phyloP scores from a whole-genome alignment of 495 filamentous ascomycete genomes.

The Staphylotrichum longicolle region DNA sequence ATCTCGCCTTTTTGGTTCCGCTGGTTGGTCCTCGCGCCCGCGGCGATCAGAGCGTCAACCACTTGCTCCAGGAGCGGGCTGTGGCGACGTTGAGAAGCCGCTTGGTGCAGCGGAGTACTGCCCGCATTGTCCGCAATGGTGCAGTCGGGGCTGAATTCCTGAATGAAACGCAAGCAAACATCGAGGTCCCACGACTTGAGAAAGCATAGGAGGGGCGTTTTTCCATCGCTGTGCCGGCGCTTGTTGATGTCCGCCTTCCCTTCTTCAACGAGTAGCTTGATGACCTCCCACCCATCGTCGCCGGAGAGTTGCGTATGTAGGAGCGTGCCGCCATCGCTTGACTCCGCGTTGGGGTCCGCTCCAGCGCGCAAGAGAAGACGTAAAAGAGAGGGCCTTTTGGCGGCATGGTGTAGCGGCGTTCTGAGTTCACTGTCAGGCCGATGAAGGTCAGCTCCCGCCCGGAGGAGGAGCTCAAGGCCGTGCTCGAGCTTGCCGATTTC shows the following conservation, averaged over 20 bases:
- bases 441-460: conserved; percentile 29
- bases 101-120: conserved; percentile 20
- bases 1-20: conserved; percentile 12
- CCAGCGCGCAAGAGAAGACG: conserved; percentile 31
- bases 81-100: background rate
- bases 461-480: conserved; percentile 24
- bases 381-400: conserved; percentile 14
- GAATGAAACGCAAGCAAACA: conserved; percentile 15
- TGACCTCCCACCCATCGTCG: conserved; percentile 7
- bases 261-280: conserved; percentile 24
- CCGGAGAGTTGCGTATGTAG: conserved; percentile 22
- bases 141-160: conserved; percentile 19
- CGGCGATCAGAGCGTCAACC: conserved; percentile 7
- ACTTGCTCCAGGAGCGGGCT: background rate
- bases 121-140: conserved; percentile 24
- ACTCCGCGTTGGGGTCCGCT: conserved; percentile 24
- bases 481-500: conserved; percentile 5
- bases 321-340: conserved; percentile 21
- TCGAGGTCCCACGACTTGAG: background rate
- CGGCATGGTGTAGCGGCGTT: conserved; percentile 25
- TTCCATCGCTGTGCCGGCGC: conserved; percentile 19
- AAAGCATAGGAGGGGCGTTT: conserved; percentile 19
- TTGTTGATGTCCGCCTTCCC: conserved; percentile 26
- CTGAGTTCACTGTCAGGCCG: conserved; percentile 16
- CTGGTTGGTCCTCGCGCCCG: conserved; percentile 14